phyloP scores from a whole-genome alignment of 352 stramenopile genomes.

The Phytophthora macrochlamydospora region DNA sequence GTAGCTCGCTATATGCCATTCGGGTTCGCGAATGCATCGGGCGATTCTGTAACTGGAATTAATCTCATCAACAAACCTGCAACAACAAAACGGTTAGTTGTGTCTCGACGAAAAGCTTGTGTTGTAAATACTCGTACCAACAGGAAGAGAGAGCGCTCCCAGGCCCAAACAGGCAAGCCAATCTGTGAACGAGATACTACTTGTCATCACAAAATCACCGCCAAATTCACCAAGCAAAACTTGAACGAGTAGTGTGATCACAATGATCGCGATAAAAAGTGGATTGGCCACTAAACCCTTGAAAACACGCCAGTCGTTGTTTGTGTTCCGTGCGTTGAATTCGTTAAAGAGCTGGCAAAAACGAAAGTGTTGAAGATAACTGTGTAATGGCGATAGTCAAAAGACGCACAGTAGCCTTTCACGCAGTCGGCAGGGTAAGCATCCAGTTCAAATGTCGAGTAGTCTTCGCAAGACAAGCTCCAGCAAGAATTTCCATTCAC shows the following conservation, averaged over 20 bases:
- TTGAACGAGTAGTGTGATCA: slow-evolving; percentile 93
- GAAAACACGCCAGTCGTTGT: slow-evolving; percentile 97
- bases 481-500: slow-evolving; percentile 52
- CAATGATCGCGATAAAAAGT: slow-evolving; percentile 94
- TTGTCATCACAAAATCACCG: slow-evolving; percentile 88
- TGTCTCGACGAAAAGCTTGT: not conserved
- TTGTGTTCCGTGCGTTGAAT: slow-evolving; percentile 87
- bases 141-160: slow-evolving; percentile 63
- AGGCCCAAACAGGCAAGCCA: slow-evolving; percentile 72
- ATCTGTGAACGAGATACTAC: slow-evolving; percentile 58
- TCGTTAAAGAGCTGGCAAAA: slow-evolving; percentile 94
- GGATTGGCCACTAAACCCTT: slow-evolving; percentile 89
- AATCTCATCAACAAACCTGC: slow-evolving; percentile 76
- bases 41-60: slow-evolving; percentile 71
- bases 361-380: slow-evolving; percentile 99
- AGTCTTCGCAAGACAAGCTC: slow-evolving; percentile 65
- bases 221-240: slow-evolving; percentile 96
- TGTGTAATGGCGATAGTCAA: slow-evolving; percentile 95
- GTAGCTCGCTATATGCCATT: slow-evolving; percentile 60
- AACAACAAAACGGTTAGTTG: slow-evolving; percentile 4
- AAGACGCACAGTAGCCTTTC: slow-evolving; percentile 43
- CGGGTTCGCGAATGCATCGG: slow-evolving; percentile 71
- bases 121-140: slow-evolving; percentile 47
- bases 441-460: slow-evolving; percentile 27
- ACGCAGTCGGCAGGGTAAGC: slow-evolving; percentile 64